Evolutionary conservation across 2,329 filamentous ascomycete genomes (phyloP).

Genomic region (Alternaria metachromatica): DNA sequence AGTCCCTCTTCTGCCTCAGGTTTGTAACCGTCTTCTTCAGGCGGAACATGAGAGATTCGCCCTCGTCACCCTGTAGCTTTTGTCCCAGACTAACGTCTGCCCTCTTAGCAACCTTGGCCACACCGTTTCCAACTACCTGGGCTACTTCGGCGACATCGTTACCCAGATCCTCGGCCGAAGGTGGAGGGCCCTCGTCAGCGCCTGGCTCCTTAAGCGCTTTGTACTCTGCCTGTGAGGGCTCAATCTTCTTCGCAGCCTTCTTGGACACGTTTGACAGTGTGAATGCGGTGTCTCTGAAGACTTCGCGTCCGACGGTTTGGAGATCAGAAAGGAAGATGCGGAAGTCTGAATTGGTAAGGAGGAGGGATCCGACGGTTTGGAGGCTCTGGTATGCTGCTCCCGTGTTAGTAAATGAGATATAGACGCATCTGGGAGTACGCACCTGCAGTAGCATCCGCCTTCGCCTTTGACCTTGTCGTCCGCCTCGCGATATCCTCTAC

Average conservation of each 20-base stretch:
- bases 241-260: constrained; percentile 74
- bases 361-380: constrained; percentile 80
- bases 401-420: constrained; percentile 24
- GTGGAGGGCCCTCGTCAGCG: constrained; percentile 58
- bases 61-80: constrained; percentile 75
- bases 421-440: constrained; percentile 27
- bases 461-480: constrained; percentile 68
- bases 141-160: constrained; percentile 53
- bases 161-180: constrained; percentile 68
- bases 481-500: constrained; percentile 67
- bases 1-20: constrained; percentile 78
- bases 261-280: constrained; percentile 78
- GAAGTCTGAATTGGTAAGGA: constrained; percentile 90
- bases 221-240: constrained; percentile 69
- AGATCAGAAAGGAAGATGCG: constrained; percentile 84
- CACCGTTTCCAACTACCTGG: constrained; percentile 55
- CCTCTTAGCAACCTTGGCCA: constrained; percentile 58
- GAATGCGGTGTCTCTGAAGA: constrained; percentile 86
- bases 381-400: constrained; percentile 76
- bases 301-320: constrained; percentile 77
- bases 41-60: constrained; percentile 73
- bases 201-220: constrained; percentile 61
- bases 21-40: constrained; percentile 78
- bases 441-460: constrained; percentile 76
- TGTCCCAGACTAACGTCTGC: constrained; percentile 75